phyloP scores from a whole-genome alignment of 805 yeast species.

The Maudiozyma serrabonitensis region DNA sequence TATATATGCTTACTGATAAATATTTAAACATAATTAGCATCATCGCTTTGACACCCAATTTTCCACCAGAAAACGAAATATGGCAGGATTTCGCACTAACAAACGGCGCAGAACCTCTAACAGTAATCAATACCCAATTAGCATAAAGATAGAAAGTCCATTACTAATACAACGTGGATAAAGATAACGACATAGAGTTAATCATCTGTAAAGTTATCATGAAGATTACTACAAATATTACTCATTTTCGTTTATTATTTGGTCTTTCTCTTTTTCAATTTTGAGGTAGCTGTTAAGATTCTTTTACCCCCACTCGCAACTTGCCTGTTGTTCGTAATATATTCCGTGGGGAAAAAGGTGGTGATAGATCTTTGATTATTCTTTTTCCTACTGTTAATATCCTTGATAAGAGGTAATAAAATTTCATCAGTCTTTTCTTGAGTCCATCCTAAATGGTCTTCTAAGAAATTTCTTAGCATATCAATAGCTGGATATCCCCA shows the following conservation, averaged over 20 bases:
- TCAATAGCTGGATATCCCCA: conserved; percentile 93
- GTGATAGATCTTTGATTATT: conserved; percentile 46
- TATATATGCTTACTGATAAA: not conserved
- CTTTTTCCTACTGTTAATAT: conserved; percentile 51
- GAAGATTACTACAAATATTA: no score
- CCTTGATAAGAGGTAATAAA: conserved; percentile 73
- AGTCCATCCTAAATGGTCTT: conserved; percentile 70
- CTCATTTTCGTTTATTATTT: conserved; percentile 2
- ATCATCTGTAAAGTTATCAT: no score
- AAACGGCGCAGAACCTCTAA: no score
- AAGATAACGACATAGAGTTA: no score
- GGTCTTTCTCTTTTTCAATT: conserved; percentile 29
- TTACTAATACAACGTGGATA: no score
- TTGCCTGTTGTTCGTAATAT: conserved; percentile 32
- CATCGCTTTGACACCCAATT: not conserved
- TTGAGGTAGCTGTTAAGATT: conserved; percentile 46
- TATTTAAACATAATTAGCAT: no score
- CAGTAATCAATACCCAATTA: no score
- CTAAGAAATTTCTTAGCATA: conserved; percentile 58
- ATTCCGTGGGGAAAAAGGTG: conserved; percentile 60
- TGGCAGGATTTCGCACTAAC: no score
- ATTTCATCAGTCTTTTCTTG: conserved; percentile 70
- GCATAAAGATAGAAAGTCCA: no score
- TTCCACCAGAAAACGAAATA: not conserved
- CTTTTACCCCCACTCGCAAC: conserved; percentile 50